A percentile compares a stretch with the other conserved stretches of the same genome.
Evolutionary conservation across 2,329 filamentous ascomycete genomes (phyloP).

Genomic region (Colletotrichum kahawae): DNA sequence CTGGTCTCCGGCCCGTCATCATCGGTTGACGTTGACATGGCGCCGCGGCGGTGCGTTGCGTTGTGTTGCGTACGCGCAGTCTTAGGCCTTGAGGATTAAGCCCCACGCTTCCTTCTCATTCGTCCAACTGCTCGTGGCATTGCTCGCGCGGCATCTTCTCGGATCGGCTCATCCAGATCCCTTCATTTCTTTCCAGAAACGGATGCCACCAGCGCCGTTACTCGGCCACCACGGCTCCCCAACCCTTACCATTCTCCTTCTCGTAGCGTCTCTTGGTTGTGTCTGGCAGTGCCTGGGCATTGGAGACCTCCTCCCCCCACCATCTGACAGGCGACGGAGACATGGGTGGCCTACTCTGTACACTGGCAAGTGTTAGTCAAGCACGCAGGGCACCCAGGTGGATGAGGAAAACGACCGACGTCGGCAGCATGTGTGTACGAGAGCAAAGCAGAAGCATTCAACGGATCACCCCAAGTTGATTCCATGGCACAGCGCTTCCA

Average conservation of each 20-base stretch:
- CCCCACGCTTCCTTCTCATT: neutral
- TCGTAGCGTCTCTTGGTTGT: neutral
- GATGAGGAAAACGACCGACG: slow-evolving; percentile 1
- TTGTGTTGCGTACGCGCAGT: neutral
- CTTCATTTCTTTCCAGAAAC: slow-evolving; percentile 9
- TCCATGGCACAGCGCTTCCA: neutral
- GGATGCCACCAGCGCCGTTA: neutral
- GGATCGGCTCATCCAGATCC: slow-evolving; percentile 9
- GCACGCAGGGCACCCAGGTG: neutral
- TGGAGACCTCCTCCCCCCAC: neutral
- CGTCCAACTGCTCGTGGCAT: neutral
- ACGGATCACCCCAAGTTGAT: neutral
- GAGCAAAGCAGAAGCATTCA: neutral
- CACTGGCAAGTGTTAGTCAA: neutral
- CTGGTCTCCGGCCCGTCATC: slow-evolving; percentile 5
- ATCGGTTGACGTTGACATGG: slow-evolving; percentile 8
- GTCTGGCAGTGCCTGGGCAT: neutral
- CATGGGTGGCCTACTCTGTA: neutral
- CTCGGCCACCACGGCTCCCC: slow-evolving; percentile 4
- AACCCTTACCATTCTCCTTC: neutral
- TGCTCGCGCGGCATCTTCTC: neutral
- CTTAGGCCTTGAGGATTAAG: neutral
- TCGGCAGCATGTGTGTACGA: neutral
- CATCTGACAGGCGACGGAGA: neutral
- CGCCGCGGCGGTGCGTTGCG: neutral